phyloP scores from a whole-genome alignment of 768 basidiomycete species.

The Leucosporidium scottii region DNA sequence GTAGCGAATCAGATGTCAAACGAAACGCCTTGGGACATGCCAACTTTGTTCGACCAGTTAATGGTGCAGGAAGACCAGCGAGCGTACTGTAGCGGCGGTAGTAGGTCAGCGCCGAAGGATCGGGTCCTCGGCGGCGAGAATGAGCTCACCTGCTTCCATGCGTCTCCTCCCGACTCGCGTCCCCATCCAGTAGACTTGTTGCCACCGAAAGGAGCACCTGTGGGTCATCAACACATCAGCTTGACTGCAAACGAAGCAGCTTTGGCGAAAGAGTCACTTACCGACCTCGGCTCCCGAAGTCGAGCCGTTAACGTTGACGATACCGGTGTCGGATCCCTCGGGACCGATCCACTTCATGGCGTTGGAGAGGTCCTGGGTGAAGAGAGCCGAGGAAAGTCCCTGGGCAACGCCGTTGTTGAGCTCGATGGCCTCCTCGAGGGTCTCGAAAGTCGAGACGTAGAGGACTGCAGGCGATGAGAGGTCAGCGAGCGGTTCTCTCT shows the following conservation, averaged over 20 bases:
- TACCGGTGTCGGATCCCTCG: slow-evolving; percentile 79
- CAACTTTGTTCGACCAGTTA: slow-evolving; percentile 83
- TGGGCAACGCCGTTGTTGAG: slow-evolving; percentile 89
- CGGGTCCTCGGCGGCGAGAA: too few species aligned
- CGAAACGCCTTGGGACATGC: slow-evolving; percentile 85
- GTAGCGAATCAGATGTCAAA: too few species aligned
- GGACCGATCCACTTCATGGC: slow-evolving; percentile 90
- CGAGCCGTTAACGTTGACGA: slow-evolving; percentile 56
- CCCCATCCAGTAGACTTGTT: slow-evolving; percentile 71
- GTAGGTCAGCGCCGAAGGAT: slow-evolving; percentile 37
- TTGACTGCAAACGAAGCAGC: too few species aligned
- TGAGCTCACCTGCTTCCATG: slow-evolving; percentile 62
- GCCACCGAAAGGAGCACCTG: slow-evolving; percentile 71
- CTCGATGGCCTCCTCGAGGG: slow-evolving; percentile 49
- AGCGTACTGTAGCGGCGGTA: slow-evolving; percentile 56
- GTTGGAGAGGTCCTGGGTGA: slow-evolving; percentile 73
- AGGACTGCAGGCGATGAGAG: slow-evolving; percentile 86
- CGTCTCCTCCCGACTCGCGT: slow-evolving; percentile 91
- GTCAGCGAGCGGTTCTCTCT: slow-evolving; percentile 66
- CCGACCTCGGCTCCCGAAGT: slow-evolving; percentile 68
- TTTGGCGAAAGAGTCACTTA: not conserved
- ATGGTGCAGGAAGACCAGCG: slow-evolving; percentile 71
- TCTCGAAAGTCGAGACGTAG: slow-evolving; percentile 61
- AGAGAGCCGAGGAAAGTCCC: slow-evolving; percentile 83
- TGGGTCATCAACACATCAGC: too few species aligned